Evolutionary conservation across 306 rosid genomes (phyloP).

Genomic region (Heteromeles arbutifolia): DNA sequence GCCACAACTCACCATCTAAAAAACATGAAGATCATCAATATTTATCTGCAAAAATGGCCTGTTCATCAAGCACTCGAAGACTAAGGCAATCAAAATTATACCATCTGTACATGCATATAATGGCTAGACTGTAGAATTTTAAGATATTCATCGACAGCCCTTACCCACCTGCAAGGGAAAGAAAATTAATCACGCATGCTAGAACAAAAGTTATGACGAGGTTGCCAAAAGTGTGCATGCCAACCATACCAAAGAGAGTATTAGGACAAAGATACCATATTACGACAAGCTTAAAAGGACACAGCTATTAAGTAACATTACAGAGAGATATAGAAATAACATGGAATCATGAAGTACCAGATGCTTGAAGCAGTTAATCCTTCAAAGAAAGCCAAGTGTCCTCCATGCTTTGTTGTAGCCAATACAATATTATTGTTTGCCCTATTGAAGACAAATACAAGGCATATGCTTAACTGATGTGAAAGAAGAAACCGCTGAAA

Average conservation of each 20-base stretch:
- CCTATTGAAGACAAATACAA: slow-evolving; percentile 25
- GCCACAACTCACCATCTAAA: slow-evolving; percentile 34
- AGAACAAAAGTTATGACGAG: not conserved
- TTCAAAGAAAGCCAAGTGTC: slow-evolving; percentile 83
- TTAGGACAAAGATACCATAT: not conserved
- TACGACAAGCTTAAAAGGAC: not conserved
- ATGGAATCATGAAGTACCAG: slow-evolving; percentile 36
- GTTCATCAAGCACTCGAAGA: not conserved
- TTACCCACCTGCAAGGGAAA: slow-evolving; percentile 75
- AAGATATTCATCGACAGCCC: slow-evolving; percentile 65
- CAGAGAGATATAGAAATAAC: not conserved
- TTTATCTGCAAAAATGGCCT: slow-evolving; percentile 15
- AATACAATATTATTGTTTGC: slow-evolving; percentile 60
- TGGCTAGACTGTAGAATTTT: slow-evolving; percentile 50
- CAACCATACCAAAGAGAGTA: not conserved
- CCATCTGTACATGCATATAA: slow-evolving; percentile 68
- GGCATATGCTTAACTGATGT: slow-evolving; percentile 9
- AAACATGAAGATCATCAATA: slow-evolving; percentile 20
- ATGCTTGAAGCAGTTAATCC: slow-evolving; percentile 73
- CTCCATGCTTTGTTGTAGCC: slow-evolving; percentile 74
- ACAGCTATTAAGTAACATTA: not conserved
- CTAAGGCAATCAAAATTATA: slow-evolving; percentile 10
- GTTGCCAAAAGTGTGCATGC: not conserved
- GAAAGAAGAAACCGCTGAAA: not conserved
- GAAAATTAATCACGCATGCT: not conserved